Base-by-base conservation (phyloP, 2,329 filamentous ascomycete species). In the Ophiobolus disseminans region DNA sequence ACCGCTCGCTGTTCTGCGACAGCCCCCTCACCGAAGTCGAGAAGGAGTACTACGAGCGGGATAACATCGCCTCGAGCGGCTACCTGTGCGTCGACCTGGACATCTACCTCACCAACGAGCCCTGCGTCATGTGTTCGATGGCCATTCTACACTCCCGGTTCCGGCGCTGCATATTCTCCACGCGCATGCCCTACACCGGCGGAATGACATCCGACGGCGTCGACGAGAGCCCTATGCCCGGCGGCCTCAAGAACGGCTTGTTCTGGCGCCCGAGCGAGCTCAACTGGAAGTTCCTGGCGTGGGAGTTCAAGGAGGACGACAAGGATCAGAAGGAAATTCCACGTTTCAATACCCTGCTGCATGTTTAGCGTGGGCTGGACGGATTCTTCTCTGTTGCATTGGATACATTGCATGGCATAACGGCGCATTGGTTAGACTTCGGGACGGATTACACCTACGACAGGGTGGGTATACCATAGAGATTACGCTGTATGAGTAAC, bases 71-170 rank as follows among this genome's bases (percentile, higher is more conserved):
- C 57, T 82, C 84, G 23, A 89, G 91, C 59, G 93, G 93, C 43
- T 99, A 99, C 71, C 85, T 99, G 16, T 97, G 93, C 75, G 91
- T 96, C 59, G 90, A 91, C 45, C 82, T 99, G 22, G 93, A 97
- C 73, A 83, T 99, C 47, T 97, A 97, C 75, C 80, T 95, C 52
- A 96, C 92, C 2, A 92, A 97, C 68, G 94, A 99, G 75, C 94
- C 94, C 4, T 99, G 94, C 70, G 84, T 96, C 51, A 95, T 96
- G 84, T 99, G 94, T 75, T 91, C 89, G 26, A 97, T 97, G 94
- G 94, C 90, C 1, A 88, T 97, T 61, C 80, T 97, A 17, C 92
- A 97, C 70, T 97, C 93, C 7, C 85, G 94, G 40, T 96, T 99
- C 81, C 87, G 90, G 35, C 86, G 88, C 43, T 89, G 92, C 41